Evolutionary conservation across 1,284 basidiomycete genomes (phyloP).

Genomic region (Blastosporella zonata): DNA sequence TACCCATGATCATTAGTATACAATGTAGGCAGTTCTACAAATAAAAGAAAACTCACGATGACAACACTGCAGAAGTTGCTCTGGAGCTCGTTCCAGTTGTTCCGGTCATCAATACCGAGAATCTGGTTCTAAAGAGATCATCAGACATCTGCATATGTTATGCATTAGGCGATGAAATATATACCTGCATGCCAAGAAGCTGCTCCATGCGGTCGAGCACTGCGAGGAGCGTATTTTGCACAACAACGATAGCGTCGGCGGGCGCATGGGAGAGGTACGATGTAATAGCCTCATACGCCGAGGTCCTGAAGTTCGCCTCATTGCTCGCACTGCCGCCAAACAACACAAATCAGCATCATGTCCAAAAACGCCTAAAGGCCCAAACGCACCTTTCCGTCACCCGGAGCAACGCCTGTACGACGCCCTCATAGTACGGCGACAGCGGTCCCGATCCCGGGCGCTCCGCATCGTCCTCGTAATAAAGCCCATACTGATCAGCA

Average conservation of each 20-base stretch:
- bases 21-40: constrained; percentile 2
- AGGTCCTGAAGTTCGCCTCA: constrained; percentile 91
- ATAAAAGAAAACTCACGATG: constrained; percentile 53
- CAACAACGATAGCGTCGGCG: constrained; percentile 76
- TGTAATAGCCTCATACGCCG: constrained; percentile 95
- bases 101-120: constrained; percentile 92
- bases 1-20: constrained; percentile 28
- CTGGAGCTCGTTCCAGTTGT: constrained; percentile 99
- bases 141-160: background rate
- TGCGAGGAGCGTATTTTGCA: constrained; percentile 81
- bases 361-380: background rate
- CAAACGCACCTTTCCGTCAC: constrained; percentile 78
- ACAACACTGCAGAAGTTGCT: constrained; percentile 93
- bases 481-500: constrained; percentile 74
- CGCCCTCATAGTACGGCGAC: constrained; percentile 87
- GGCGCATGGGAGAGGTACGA: constrained; percentile 84
- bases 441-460: constrained; percentile 55
- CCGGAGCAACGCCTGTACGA: constrained; percentile 78
- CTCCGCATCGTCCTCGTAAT: constrained; percentile 61
- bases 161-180: constrained; percentile 15
- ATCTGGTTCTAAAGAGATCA: constrained; percentile 74
- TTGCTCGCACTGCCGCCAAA: constrained; percentile 62
- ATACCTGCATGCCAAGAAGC: constrained; percentile 76
- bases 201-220: constrained; percentile 90
- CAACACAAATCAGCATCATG: constrained; percentile 18